phyloP scores from a whole-genome alignment of 306 rosid species.

The Clitoria ternatea region DNA sequence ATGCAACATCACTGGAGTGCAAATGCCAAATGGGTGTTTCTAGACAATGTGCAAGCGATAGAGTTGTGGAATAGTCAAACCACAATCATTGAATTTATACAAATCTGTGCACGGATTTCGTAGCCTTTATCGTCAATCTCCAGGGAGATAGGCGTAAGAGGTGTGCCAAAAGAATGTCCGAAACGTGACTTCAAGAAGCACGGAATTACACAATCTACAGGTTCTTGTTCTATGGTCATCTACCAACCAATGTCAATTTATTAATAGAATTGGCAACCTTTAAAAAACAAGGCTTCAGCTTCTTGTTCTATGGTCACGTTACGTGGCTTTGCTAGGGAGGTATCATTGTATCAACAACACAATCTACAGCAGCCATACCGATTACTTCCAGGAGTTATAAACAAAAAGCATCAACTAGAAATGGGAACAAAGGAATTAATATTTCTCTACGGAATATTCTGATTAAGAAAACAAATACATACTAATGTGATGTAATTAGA shows the following conservation, averaged over 20 bases:
- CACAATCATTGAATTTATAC: not conserved
- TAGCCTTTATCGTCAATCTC: not conserved
- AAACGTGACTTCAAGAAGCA: not conserved
- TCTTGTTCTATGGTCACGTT: not conserved
- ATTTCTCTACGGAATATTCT: not conserved
- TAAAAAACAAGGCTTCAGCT: not conserved
- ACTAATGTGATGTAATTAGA: not conserved
- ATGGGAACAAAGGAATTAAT: not conserved
- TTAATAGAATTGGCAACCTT: not conserved
- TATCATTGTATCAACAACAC: not conserved
- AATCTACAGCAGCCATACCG: not conserved
- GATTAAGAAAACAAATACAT: constrained; percentile 10
- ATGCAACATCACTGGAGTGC: not conserved
- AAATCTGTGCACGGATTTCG: not conserved
- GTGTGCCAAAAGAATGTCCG: not conserved
- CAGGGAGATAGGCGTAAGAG: not conserved
- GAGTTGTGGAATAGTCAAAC: not conserved
- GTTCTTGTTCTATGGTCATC: too few relatives aligned
- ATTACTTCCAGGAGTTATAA: not conserved
- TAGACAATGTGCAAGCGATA: not conserved
- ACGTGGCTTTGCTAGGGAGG: not conserved
- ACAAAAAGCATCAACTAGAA: constrained; percentile 1
- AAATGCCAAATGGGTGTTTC: not conserved
- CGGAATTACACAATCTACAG: not conserved
- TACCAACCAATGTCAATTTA: not conserved